A percentile compares a stretch with the other conserved stretches of the same genome.
Evolutionary conservation across 257 asterid genomes (phyloP).

Genomic region (Solanum acaule): DNA sequence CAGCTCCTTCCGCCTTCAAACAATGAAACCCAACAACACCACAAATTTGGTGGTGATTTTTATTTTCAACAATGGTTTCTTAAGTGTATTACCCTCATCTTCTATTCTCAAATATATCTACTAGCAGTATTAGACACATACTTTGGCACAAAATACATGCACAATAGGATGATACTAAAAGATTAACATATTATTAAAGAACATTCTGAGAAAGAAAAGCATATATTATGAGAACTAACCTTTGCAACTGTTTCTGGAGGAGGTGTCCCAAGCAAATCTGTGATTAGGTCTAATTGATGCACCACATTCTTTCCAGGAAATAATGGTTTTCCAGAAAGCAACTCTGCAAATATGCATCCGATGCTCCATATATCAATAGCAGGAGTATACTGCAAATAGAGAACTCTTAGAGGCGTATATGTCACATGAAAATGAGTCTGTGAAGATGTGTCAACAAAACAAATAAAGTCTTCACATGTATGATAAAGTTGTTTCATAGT

Average conservation of each 20-base stretch:
- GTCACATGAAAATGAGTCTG: background rate
- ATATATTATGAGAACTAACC: slow-evolving; percentile 31
- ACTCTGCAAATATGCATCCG: slow-evolving; percentile 94
- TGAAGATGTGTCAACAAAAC: background rate
- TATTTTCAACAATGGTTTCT: background rate
- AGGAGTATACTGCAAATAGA: slow-evolving; percentile 73
- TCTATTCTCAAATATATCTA: background rate
- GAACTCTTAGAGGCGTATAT: slow-evolving; percentile 4
- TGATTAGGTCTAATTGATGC: slow-evolving; percentile 86
- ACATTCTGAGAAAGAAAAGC: background rate
- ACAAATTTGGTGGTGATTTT: background rate
- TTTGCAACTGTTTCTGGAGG: slow-evolving; percentile 81
- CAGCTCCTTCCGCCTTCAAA: background rate
- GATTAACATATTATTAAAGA: background rate
- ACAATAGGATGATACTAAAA: background rate
- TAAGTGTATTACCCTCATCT: background rate
- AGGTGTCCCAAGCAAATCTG: slow-evolving; percentile 91
- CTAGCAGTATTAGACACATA: background rate
- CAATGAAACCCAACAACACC: background rate
- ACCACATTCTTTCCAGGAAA: slow-evolving; percentile 93
- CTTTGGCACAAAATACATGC: background rate
- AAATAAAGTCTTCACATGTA: background rate
- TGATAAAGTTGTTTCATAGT: background rate
- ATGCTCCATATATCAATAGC: slow-evolving; percentile 97
- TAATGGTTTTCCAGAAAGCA: slow-evolving; percentile 78